Conservation (phyloP, 495 filamentous ascomycete species). For the Aspergillus nanangensis region DNA sequence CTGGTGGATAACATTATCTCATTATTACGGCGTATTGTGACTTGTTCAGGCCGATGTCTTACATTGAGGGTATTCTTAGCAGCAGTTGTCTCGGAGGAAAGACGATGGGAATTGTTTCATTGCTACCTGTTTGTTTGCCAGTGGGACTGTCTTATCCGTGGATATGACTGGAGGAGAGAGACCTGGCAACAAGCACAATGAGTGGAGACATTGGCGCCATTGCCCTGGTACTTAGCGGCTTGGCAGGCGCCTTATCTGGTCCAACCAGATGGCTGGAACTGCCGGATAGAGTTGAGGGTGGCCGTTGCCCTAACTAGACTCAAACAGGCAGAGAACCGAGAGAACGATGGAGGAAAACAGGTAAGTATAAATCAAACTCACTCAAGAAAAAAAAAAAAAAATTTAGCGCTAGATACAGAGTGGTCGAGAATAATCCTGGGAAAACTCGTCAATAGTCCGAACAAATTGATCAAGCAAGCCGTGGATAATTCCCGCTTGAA, state of each 20-base stretch:
- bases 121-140: neutral
- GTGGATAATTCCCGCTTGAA: neutral
- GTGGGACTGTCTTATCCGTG: neutral
- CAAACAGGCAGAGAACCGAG: neutral
- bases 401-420: neutral
- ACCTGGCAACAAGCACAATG: neutral
- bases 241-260: neutral
- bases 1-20: neutral
- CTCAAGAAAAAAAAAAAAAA: too few species aligned
- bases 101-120: neutral
- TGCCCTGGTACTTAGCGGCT: neutral
- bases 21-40: neutral
- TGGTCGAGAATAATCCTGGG: neutral
- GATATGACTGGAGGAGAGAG: neutral
- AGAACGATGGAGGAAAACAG: too few species aligned
- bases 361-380: too few species aligned
- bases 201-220: neutral
- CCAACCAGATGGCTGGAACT: neutral
- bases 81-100: neutral
- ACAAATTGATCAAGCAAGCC: neutral
- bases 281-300: neutral
- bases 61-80: neutral
- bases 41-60: neutral
- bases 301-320: neutral
- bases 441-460: neutral